Evolutionary conservation across 345 rosid species (phyloP).

Genomic region (Aethionema arabicum): DNA sequence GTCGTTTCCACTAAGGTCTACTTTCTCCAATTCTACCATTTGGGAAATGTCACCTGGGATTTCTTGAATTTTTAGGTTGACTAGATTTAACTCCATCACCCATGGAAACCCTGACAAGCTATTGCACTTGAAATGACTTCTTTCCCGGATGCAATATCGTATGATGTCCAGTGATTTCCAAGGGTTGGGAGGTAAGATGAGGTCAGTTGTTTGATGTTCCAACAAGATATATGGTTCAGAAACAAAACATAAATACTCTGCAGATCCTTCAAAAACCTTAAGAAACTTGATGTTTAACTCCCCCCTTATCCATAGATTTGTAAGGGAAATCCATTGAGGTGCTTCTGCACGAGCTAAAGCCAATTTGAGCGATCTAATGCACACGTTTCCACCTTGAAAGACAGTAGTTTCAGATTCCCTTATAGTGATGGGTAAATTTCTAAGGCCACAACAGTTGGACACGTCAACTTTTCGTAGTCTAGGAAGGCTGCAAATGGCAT

Average conservation of each 20-base stretch:
- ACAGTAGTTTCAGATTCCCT: background rate
- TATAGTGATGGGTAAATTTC: background rate
- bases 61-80: background rate
- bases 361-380: background rate
- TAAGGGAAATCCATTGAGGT: background rate
- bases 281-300: background rate
- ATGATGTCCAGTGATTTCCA: background rate
- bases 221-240: background rate
- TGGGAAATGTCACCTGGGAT: background rate
- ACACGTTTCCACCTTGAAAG: background rate
- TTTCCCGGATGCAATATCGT: background rate
- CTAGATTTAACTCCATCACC: background rate
- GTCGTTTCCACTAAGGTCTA: constrained; percentile 1
- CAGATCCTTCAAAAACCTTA: background rate
- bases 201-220: too few relatives aligned
- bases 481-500: background rate
- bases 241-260: background rate
- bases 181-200: background rate
- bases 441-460: constrained; percentile 4
- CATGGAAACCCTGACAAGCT: background rate
- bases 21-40: background rate
- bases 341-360: background rate
- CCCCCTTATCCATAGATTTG: background rate
- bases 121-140: background rate
- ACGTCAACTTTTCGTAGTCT: constrained; percentile 1